These are phyloP conservation scores for Nigrospora sphaerica DNA, from an alignment of 2,329 filamentous ascomycete species.

Conservation along the genomic window DNA sequence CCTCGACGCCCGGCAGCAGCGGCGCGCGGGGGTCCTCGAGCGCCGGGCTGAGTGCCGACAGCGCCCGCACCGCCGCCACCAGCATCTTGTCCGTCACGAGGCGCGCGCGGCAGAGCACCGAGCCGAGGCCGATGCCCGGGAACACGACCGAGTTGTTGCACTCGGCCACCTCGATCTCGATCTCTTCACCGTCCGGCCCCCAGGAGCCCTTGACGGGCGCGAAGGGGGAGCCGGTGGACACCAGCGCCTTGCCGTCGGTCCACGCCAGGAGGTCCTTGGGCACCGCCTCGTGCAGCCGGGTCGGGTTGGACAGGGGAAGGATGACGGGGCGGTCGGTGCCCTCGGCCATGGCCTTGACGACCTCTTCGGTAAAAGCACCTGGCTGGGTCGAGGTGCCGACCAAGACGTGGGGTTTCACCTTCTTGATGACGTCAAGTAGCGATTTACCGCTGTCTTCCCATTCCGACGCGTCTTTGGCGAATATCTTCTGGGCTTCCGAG, in stretches of 20 bases:
- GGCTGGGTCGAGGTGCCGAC: conserved; percentile 80
- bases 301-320: conserved; percentile 81
- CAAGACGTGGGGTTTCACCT: conserved; percentile 71
- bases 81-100: conserved; percentile 72
- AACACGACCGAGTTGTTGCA: conserved; percentile 88
- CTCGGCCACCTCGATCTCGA: conserved; percentile 55
- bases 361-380: conserved; percentile 65
- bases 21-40: conserved; percentile 55
- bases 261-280: conserved; percentile 70
- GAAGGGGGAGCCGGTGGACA: conserved; percentile 82
- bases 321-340: conserved; percentile 68
- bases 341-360: conserved; percentile 68
- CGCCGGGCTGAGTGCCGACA: conserved; percentile 66
- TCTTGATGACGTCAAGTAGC: conserved; percentile 60
- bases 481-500: conserved; percentile 60
- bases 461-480: conserved; percentile 55
- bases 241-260: conserved; percentile 70
- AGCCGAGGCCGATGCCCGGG: conserved; percentile 77
- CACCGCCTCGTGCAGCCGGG: conserved; percentile 72
- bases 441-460: conserved; percentile 53
- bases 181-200: conserved; percentile 35
- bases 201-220: conserved; percentile 59
- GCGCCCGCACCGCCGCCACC: conserved; percentile 68
- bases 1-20: conserved; percentile 67
- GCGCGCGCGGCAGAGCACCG: conserved; percentile 60